These are phyloP conservation scores for Millerozyma acaciae DNA, from an alignment of 805 yeast species.

Conservation along the genomic window DNA sequence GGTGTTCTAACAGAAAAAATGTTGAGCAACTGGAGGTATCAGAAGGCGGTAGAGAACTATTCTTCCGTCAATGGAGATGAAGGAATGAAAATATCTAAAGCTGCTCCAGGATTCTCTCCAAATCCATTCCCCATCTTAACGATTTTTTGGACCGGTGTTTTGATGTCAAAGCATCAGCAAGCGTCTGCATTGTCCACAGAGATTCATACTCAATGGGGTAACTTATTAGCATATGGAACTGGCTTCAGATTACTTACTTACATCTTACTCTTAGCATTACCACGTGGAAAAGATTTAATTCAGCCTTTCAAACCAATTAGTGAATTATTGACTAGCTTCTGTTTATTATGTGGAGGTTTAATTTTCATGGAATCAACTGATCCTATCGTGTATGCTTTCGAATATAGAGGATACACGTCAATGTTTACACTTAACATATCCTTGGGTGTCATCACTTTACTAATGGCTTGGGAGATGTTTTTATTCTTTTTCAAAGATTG, in stretches of 20 bases:
- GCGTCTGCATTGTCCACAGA: conserved; percentile 71
- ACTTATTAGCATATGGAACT: conserved; percentile 76
- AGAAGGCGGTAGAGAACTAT: conserved; percentile 18
- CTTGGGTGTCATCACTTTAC: conserved; percentile 69
- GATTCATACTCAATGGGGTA: conserved; percentile 93
- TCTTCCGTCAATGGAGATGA: conserved; percentile 2
- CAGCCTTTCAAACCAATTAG: conserved; percentile 67
- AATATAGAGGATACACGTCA: conserved; percentile 63
- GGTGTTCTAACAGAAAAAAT: conserved; percentile 79
- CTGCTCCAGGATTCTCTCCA: conserved; percentile 76
- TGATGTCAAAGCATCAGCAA: conserved; percentile 94
- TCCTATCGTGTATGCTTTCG: conserved; percentile 78
- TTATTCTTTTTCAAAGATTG: conserved; percentile 61
- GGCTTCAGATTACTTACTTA: conserved; percentile 65
- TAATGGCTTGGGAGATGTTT: conserved; percentile 87
- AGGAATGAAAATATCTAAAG: conserved; percentile 17
- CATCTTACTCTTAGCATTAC: conserved; percentile 45
- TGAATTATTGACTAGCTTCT: conserved; percentile 75
- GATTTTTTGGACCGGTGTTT: conserved; percentile 92
- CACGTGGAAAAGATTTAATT: conserved; percentile 25
- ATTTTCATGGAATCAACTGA: conserved; percentile 91
- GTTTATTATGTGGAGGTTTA: conserved; percentile 82
- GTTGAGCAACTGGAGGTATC: conserved; percentile 57
- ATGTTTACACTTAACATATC: conserved; percentile 90
- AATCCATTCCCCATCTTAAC: conserved; percentile 94